phyloP scores from a whole-genome alignment of 2,329 filamentous ascomycete species.

The Helminthosporium solani region DNA sequence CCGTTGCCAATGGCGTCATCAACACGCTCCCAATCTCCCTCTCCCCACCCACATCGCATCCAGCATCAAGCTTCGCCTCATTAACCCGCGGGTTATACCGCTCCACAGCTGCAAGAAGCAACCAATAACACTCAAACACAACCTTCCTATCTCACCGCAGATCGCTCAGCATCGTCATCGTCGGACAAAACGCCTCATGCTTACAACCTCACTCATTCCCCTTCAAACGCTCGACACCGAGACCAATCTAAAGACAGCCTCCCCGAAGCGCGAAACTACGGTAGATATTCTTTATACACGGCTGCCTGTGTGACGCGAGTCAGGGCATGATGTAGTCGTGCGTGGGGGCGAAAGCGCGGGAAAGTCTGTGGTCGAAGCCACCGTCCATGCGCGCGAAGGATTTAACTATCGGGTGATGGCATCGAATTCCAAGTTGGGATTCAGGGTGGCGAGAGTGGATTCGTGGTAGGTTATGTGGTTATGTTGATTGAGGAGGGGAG shows the following conservation, averaged over 20 bases:
- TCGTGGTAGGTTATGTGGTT: constrained; percentile 44
- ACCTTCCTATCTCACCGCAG: constrained; percentile 55
- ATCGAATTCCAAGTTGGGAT: constrained; percentile 45
- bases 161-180: constrained; percentile 51
- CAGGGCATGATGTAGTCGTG: constrained; percentile 51
- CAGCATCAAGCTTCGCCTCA: background rate
- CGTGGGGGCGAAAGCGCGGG: constrained; percentile 48
- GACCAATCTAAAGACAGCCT: constrained; percentile 50
- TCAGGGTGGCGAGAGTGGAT: constrained; percentile 43
- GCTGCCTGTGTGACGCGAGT: constrained; percentile 48
- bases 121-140: constrained; percentile 58
- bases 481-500: constrained; percentile 34
- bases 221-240: constrained; percentile 41
- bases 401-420: constrained; percentile 56
- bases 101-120: constrained; percentile 51
- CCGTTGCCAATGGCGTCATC: constrained; percentile 56
- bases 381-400: constrained; percentile 57
- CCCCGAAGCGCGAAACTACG: constrained; percentile 55
- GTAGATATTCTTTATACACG: constrained; percentile 51
- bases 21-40: constrained; percentile 46
- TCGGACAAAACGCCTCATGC: constrained; percentile 55
- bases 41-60: background rate
- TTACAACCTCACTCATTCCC: constrained; percentile 44
- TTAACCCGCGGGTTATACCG: constrained; percentile 46
- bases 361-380: constrained; percentile 56